Percentiles rank a stretch among this genome's conserved stretches.
phyloP scores from a whole-genome alignment of 805 yeast species.

The Sungouiozyma intestinalis region DNA sequence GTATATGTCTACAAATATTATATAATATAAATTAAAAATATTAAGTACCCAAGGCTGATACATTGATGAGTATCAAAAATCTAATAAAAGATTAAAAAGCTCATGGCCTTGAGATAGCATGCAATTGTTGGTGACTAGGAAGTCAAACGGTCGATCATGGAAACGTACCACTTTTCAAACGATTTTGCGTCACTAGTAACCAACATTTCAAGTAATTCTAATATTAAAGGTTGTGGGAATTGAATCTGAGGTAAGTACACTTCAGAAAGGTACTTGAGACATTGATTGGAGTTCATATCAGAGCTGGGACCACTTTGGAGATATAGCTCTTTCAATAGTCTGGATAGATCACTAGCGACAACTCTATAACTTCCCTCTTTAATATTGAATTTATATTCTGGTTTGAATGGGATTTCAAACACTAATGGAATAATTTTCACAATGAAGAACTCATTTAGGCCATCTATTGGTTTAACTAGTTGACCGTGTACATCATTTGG shows the following conservation, averaged over 20 bases:
- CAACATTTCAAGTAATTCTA: conserved; percentile 52
- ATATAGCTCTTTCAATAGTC: conserved; percentile 54
- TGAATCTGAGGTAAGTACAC: conserved; percentile 41
- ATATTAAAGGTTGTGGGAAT: conserved; percentile 47
- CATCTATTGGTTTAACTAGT: conserved; percentile 41
- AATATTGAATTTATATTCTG: conserved; percentile 45
- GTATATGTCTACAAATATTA: not conserved
- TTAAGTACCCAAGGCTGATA: not conserved
- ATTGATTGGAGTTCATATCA: conserved; percentile 18
- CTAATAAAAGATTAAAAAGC: not conserved
- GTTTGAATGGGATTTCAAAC: conserved; percentile 73
- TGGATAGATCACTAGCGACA: conserved; percentile 64
- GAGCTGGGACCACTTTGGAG: conserved; percentile 21
- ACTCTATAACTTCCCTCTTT: conserved; percentile 74
- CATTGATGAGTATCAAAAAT: not conserved
- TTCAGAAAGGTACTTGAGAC: conserved; percentile 41
- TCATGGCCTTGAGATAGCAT: not conserved
- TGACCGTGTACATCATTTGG: conserved; percentile 43
- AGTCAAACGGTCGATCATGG: conserved; percentile 27
- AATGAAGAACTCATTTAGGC: conserved; percentile 61
- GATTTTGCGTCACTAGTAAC: conserved; percentile 46
- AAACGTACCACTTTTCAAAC: conserved; percentile 60
- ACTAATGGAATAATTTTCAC: conserved; percentile 55
- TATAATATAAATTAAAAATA: no score
- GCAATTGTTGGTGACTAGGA: conserved; percentile 2